phyloP scores from a whole-genome alignment of 805 yeast species.

The Saccharomycopsis oosterbeekiorum region DNA sequence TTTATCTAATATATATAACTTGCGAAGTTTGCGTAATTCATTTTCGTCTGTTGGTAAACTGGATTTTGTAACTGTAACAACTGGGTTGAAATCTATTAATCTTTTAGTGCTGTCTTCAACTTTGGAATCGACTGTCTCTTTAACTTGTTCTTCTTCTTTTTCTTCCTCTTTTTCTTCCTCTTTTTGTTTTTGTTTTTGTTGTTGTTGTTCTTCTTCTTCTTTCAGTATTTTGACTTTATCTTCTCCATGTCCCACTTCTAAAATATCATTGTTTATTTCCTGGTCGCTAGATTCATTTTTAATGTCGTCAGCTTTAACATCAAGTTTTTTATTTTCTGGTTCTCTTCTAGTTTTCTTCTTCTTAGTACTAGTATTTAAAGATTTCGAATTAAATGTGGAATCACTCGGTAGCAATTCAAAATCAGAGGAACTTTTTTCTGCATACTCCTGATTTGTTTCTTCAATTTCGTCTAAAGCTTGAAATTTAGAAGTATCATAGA shows the following conservation, averaged over 20 bases:
- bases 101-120: neutral
- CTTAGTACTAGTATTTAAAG: neutral
- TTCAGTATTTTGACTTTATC: no score
- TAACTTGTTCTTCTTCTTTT: neutral
- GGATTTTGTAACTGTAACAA: neutral
- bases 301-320: neutral
- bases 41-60: neutral
- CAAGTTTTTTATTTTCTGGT: neutral
- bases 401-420: neutral
- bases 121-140: neutral
- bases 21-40: neutral
- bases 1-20: conserved; percentile 12
- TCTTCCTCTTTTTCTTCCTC: neutral
- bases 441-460: neutral
- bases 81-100: neutral
- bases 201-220: no score
- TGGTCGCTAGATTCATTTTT: no score
- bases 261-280: no score
- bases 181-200: no score
- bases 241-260: no score
- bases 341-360: neutral
- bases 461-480: neutral
- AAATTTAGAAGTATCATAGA: neutral
- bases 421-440: neutral
- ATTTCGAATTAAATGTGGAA: neutral